Evolutionary conservation across 495 filamentous ascomycete genomes (phyloP).

Genomic region (Trypethelium eluteriae): DNA sequence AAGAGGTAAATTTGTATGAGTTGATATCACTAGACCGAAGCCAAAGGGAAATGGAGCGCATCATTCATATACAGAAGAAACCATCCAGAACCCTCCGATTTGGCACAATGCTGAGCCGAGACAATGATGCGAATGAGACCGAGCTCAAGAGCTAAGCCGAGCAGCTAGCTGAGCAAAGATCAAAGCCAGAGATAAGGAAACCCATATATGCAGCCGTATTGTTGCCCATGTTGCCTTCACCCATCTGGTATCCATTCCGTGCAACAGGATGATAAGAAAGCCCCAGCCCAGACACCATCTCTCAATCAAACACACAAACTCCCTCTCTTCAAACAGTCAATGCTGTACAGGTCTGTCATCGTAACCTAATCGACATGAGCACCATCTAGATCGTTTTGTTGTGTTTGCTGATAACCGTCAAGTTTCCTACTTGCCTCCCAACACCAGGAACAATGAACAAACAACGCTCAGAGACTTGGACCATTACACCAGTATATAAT

Average conservation of each 20-base stretch:
- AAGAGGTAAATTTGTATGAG: background rate
- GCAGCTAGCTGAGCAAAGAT: background rate
- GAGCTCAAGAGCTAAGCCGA: background rate
- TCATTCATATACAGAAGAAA: slow-evolving; percentile 11
- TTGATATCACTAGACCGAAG: background rate
- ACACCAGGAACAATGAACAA: slow-evolving; percentile 1
- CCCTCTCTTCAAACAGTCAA: background rate
- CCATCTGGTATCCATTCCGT: slow-evolving; percentile 10
- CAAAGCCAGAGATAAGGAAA: background rate
- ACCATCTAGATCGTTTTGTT: slow-evolving; percentile 9
- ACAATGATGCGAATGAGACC: background rate
- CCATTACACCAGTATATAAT: background rate
- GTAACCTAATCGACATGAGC: background rate
- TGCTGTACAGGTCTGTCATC: background rate
- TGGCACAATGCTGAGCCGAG: background rate
- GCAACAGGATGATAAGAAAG: background rate
- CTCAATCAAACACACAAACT: background rate
- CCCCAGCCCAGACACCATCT: background rate
- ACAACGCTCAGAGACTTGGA: background rate
- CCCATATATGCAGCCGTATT: slow-evolving; percentile 5
- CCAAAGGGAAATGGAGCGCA: background rate
- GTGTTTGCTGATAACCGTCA: background rate
- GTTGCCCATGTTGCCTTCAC: background rate
- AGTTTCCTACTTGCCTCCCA: background rate
- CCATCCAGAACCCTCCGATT: background rate